Evolutionary conservation across 257 asterid genomes (phyloP).

Genomic region (Mitragyna speciosa): DNA sequence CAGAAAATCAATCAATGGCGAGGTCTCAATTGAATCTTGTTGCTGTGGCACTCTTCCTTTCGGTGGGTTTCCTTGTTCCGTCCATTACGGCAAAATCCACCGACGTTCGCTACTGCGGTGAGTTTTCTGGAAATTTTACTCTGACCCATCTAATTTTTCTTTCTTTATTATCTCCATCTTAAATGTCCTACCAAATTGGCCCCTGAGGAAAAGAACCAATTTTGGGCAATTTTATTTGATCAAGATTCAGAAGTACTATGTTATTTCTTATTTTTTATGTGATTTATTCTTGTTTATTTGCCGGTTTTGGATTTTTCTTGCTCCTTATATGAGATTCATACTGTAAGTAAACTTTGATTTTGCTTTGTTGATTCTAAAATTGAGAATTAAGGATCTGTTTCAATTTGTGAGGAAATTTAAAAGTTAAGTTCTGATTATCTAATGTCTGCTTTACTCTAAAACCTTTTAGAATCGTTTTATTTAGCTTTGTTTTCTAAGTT

Average conservation of each 20-base stretch:
- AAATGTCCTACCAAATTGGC: no score
- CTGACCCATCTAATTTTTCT: no score
- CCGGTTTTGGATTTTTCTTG: background rate
- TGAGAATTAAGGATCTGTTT: background rate
- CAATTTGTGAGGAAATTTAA: background rate
- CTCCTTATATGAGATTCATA: no score
- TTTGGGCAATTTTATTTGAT: background rate
- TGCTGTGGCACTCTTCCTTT: slow-evolving; percentile 13
- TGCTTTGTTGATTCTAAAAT: background rate
- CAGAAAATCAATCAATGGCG: slow-evolving; percentile 22
- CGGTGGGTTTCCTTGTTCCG: slow-evolving; percentile 37
- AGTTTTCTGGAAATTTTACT: background rate
- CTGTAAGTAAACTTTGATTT: background rate
- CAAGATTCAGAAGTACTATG: background rate
- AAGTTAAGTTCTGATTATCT: background rate
- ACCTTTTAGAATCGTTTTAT: background rate
- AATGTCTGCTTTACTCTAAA: background rate
- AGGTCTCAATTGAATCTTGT: slow-evolving; percentile 26
- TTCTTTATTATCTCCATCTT: no score
- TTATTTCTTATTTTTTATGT: background rate
- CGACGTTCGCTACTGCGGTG: slow-evolving; percentile 36
- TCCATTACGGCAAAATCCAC: slow-evolving; percentile 32
- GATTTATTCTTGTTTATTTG: background rate
- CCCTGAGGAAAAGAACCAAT: background rate
- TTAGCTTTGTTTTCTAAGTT: background rate